Evolutionary conservation across 2,329 filamentous ascomycete genomes (phyloP), one percentile per base, ranked within the genome.

Genomic region (Botrytis hyacinthi): DNA sequence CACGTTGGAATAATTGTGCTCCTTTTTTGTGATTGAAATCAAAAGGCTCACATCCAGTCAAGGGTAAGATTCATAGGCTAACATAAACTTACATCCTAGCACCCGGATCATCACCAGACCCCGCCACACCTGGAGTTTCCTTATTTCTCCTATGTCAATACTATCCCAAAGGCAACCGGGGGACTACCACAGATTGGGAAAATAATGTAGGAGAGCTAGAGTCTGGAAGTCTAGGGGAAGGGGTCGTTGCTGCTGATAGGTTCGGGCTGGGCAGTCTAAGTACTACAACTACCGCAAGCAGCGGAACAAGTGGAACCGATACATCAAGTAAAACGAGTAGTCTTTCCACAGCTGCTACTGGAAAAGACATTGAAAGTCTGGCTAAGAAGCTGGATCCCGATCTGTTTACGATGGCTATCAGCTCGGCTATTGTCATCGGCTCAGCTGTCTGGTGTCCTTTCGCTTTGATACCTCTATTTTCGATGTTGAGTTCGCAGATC

Each of bases 41-140:
- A 10, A n/a, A 32, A 48, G 4, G 1, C 20, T 1, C 22, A 12
- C 18, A 18, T n/a, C 4, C 9, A 12, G 18, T 14, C 29, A 4
- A 40, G 12, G 10, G 22, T 2, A 26, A 37, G 12, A 22, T 3
- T 26, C 0, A 48, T 2, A 66, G 0, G 22, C 63, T 66, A 66
- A 66, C 20, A n/a, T 37, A 3, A 1, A 66, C 26, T 37, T 16
- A 0, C 35, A 18, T 48, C 6, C 42, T 37, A 66, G 63, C 63
- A 48, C 63, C 63, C 20, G 44, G 63, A 9, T 66, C 63, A 66
- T 66, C 63, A 48, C 63, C 63, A 22, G 44, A 66, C 63, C 10
- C 62, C 20, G 42, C 44, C 18, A 35, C 63, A 18, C 26, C 5
- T 18, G 63, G 32, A 48, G 44, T 66, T 29, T 32, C 63, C 9